phyloP scores from a whole-genome alignment of 306 rosid genomes.

The Fragaria iinumae region DNA sequence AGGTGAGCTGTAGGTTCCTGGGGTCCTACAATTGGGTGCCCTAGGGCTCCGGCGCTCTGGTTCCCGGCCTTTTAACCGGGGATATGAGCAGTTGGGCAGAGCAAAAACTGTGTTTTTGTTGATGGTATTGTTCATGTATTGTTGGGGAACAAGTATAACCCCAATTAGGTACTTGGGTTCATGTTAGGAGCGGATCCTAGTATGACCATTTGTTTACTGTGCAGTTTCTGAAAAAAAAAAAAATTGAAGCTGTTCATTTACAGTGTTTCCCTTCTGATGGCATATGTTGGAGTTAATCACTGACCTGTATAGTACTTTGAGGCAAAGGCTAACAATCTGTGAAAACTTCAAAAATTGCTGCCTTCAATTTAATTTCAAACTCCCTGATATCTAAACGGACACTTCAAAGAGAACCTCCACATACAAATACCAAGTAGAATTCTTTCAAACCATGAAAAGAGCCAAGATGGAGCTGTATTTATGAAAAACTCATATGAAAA shows the following conservation, averaged over 20 bases:
- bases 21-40: slow-evolving; percentile 60
- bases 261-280: background rate
- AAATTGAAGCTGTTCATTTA: background rate
- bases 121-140: slow-evolving; percentile 28
- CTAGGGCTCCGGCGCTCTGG: slow-evolving; percentile 45
- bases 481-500: background rate
- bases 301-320: background rate
- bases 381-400: background rate
- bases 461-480: background rate
- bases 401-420: background rate
- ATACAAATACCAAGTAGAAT: background rate
- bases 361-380: background rate
- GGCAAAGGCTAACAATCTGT: background rate
- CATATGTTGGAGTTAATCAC: background rate
- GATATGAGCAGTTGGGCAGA: slow-evolving; percentile 54
- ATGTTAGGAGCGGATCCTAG: slow-evolving; percentile 71
- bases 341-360: background rate
- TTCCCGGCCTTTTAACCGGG: slow-evolving; percentile 65
- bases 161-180: slow-evolving; percentile 32
- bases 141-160: slow-evolving; percentile 42
- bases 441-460: background rate
- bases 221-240: slow-evolving; percentile 20
- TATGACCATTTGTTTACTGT: slow-evolving; percentile 40
- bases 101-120: slow-evolving; percentile 18
- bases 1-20: slow-evolving; percentile 42